A percentile compares a stretch with the other conserved stretches of the same genome.
These are phyloP conservation scores for Gastrodia elata DNA, from an alignment of 106 monocot species.

Conservation along the genomic window DNA sequence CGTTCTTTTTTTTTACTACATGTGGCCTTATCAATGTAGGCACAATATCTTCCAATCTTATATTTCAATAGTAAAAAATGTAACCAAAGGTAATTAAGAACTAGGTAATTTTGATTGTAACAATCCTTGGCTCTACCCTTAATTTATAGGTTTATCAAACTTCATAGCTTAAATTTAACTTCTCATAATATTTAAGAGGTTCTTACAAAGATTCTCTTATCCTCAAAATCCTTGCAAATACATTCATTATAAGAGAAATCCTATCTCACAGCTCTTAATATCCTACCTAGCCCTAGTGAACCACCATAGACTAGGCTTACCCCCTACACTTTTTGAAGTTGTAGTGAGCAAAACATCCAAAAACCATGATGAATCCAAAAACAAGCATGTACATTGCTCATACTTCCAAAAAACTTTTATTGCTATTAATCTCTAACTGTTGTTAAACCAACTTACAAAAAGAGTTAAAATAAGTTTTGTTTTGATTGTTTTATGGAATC, in stretches of 20 bases:
- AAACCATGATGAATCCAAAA: not conserved
- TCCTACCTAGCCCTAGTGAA: not conserved
- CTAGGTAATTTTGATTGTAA: not conserved
- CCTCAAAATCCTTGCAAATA: not conserved
- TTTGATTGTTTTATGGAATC: not conserved
- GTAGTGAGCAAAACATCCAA: not conserved
- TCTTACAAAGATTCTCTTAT: not conserved
- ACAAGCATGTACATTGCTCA: not conserved
- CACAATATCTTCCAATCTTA: not conserved
- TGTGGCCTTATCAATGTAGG: not conserved
- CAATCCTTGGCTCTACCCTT: not conserved
- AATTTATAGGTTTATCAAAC: not conserved
- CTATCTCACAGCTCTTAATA: not conserved
- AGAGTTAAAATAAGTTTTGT: not conserved
- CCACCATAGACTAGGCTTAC: not conserved
- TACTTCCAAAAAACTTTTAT: not conserved
- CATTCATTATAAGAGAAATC: not conserved
- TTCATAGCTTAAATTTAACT: not conserved
- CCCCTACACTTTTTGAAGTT: not conserved
- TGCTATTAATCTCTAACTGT: not conserved
- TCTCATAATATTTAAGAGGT: not conserved
- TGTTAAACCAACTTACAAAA: not conserved
- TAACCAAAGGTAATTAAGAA: not conserved
- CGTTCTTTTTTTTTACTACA: not conserved
- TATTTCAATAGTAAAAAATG: not conserved